Conservation (phyloP, 805 yeast genomes). For the Zygoascus bituminiphila region DNA sequence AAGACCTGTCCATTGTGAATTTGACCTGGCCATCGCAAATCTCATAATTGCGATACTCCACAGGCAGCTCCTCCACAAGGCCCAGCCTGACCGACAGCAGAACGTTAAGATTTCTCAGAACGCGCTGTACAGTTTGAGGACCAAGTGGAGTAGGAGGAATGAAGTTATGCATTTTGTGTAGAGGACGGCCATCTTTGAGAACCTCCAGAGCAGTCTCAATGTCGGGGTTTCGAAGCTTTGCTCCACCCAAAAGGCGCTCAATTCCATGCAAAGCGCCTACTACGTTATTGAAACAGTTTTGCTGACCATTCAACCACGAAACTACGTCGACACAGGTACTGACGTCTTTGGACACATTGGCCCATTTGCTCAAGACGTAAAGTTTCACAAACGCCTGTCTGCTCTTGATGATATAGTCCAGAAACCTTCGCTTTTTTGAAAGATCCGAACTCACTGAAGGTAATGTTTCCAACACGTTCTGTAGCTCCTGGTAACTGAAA, state of each 20-base stretch:
- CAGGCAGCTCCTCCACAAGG: slow-evolving; percentile 48
- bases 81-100: slow-evolving; percentile 71
- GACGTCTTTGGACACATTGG: slow-evolving; percentile 61
- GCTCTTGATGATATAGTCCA: slow-evolving; percentile 59
- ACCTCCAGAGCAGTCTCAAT: slow-evolving; percentile 82
- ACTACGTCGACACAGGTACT: slow-evolving; percentile 74
- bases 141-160: slow-evolving; percentile 43
- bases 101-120: slow-evolving; percentile 62
- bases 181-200: slow-evolving; percentile 67
- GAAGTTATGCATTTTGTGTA: slow-evolving; percentile 55
- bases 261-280: slow-evolving; percentile 61
- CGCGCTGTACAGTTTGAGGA: slow-evolving; percentile 48
- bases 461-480: slow-evolving; percentile 51
- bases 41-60: slow-evolving; percentile 50
- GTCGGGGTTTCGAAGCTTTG: slow-evolving; percentile 90
- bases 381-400: slow-evolving; percentile 79
- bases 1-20: slow-evolving; percentile 54
- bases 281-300: slow-evolving; percentile 53
- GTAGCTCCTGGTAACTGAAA: slow-evolving; percentile 55
- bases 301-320: slow-evolving; percentile 79
- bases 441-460: slow-evolving; percentile 49
- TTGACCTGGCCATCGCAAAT: slow-evolving; percentile 72
- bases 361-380: slow-evolving; percentile 87
- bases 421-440: slow-evolving; percentile 56
- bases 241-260: slow-evolving; percentile 68